phyloP scores from a whole-genome alignment of 148 eudicot species.

The Polygonum maritimum region DNA sequence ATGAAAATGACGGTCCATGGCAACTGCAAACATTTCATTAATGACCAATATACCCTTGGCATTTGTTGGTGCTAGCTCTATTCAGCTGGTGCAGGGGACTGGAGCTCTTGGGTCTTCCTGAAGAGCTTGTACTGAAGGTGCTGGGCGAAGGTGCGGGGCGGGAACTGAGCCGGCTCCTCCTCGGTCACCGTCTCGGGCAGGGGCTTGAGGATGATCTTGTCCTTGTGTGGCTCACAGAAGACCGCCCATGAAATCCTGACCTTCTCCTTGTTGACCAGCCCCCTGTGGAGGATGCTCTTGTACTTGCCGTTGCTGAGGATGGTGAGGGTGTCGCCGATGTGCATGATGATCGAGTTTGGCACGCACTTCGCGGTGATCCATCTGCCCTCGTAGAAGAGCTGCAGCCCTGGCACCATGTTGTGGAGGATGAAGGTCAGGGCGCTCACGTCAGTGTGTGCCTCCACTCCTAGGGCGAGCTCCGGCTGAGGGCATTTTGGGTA shows the following conservation, averaged over 20 bases:
- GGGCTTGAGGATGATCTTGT: constrained; percentile 75
- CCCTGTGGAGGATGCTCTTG: constrained; percentile 88
- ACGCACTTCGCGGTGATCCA: constrained; percentile 93
- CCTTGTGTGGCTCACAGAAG: constrained; percentile 91
- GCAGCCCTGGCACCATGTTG: constrained; percentile 98
- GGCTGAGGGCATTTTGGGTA: constrained; percentile 98
- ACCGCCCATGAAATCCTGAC: constrained; percentile 95
- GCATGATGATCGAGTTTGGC: constrained; percentile 88
- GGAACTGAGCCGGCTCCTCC: constrained; percentile 49
- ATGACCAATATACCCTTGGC: constrained; percentile 1
- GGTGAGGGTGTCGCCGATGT: constrained; percentile 84
- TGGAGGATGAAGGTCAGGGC: constrained; percentile 87
- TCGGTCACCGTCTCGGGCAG: constrained; percentile 63
- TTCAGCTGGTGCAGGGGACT: constrained; percentile 9
- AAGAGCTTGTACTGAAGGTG: constrained; percentile 69
- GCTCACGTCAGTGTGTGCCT: constrained; percentile 87
- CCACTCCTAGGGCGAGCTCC: constrained; percentile 86
- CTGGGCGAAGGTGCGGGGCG: constrained; percentile 76
- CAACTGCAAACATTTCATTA: not conserved
- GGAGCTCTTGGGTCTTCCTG: constrained; percentile 39
- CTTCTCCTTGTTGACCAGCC: constrained; percentile 84
- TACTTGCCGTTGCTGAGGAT: constrained; percentile 86
- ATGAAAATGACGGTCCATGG: not conserved
- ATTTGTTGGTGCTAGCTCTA: not conserved
- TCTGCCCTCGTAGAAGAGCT: constrained; percentile 66